These are phyloP conservation scores for Phytopythium ostracodes DNA, from an alignment of 352 stramenopile species.

Conservation along the genomic window DNA sequence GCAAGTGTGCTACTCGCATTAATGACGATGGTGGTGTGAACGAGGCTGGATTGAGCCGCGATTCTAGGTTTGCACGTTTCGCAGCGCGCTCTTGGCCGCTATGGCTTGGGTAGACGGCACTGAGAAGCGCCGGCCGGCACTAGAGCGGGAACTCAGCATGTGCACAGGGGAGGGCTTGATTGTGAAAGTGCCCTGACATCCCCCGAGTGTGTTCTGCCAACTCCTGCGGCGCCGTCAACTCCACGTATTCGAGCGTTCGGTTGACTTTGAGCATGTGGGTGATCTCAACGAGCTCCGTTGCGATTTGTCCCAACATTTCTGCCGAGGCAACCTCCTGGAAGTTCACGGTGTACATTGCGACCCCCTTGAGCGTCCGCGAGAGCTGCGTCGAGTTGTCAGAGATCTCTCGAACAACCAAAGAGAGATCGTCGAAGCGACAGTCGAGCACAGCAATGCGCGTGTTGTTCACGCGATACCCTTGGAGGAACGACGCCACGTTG, in stretches of 20 bases:
- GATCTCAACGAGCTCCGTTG: neutral
- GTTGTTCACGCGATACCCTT: neutral
- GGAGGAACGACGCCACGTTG: neutral
- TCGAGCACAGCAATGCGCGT: neutral
- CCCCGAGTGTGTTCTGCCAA: neutral
- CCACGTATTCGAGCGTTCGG: neutral
- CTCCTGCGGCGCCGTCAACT: neutral
- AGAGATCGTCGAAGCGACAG: neutral
- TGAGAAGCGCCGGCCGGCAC: neutral
- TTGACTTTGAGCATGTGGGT: neutral
- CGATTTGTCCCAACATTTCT: neutral
- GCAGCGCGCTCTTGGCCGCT: neutral
- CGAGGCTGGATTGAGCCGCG: neutral
- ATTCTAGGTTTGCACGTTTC: neutral
- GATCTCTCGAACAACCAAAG: neutral
- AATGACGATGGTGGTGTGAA: neutral
- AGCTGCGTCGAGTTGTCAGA: neutral
- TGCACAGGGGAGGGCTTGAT: neutral
- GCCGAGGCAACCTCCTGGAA: neutral
- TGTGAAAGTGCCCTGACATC: neutral
- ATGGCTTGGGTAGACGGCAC: neutral
- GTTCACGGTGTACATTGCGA: neutral
- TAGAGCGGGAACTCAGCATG: neutral
- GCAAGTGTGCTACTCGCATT: no score
- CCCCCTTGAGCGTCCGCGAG: neutral